A percentile compares a stretch with the other conserved stretches of the same genome.
Conservation (phyloP, 352 stramenopile species). For the Blastocystis sp. region DNA sequence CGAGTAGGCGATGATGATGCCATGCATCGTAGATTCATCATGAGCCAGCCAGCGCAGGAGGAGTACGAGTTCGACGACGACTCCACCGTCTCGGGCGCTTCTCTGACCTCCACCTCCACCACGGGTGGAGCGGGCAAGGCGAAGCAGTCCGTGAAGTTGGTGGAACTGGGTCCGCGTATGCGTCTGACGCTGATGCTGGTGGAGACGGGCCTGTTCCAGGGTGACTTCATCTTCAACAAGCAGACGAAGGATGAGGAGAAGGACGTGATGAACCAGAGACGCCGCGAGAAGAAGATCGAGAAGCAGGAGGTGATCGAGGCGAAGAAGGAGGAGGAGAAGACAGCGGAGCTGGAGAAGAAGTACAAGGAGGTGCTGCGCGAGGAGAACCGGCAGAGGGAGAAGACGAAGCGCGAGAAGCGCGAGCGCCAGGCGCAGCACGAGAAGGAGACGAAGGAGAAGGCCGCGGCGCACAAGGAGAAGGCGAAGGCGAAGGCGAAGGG, state of each 20-base stretch:
- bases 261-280: not conserved
- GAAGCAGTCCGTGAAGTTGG: constrained; percentile 86
- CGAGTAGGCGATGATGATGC: constrained; percentile 83
- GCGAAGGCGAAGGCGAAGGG: constrained; percentile 22
- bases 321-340: constrained; percentile 21
- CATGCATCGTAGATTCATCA: constrained; percentile 39
- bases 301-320: constrained; percentile 14
- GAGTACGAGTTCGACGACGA: constrained; percentile 73
- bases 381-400: constrained; percentile 24
- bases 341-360: not conserved
- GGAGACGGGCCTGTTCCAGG: constrained; percentile 88
- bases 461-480: not conserved
- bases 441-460: not conserved
- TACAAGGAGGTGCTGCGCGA: constrained; percentile 28
- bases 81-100: constrained; percentile 76
- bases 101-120: constrained; percentile 38
- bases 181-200: constrained; percentile 91
- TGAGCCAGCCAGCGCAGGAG: not conserved
- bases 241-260: constrained; percentile 16
- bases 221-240: constrained; percentile 94
- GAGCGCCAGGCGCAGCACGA: constrained; percentile 61
- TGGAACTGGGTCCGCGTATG: constrained; percentile 90
- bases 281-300: constrained; percentile 15
- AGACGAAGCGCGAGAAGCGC: constrained; percentile 67
- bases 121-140: constrained; percentile 72